Evolutionary conservation across 1,139 yeast genomes (phyloP).

Genomic region (Blastobotrys apis): DNA sequence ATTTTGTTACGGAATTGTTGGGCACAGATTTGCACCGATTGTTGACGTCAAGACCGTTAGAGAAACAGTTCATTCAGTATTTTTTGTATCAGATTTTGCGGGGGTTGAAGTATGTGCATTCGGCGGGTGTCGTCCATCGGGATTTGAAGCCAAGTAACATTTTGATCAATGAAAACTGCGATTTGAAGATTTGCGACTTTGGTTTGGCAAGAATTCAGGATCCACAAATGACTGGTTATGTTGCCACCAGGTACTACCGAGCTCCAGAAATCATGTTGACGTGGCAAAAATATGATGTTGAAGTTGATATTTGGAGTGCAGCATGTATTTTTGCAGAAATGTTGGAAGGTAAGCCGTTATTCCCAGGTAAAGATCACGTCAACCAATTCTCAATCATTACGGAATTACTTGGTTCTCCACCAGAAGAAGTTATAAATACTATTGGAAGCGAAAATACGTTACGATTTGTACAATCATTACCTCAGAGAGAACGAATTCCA

Average conservation of each 20-base stretch:
- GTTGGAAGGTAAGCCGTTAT: conserved; percentile 97
- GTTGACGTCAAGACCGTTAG: conserved; percentile 87
- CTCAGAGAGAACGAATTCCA: conserved; percentile 88
- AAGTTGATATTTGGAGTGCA: conserved; percentile 99
- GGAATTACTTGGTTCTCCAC: conserved; percentile 94
- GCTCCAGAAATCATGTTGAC: conserved; percentile 99
- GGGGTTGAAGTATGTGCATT: conserved; percentile 78
- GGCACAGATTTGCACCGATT: conserved; percentile 95
- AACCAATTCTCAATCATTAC: conserved; percentile 97
- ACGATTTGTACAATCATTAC: conserved; percentile 88
- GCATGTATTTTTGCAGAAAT: conserved; percentile 98
- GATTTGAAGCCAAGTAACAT: conserved; percentile 89
- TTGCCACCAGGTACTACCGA: conserved; percentile 90
- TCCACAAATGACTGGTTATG: conserved; percentile 99
- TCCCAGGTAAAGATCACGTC: conserved; percentile 98
- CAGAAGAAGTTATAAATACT: conserved; percentile 91
- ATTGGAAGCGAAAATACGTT: conserved; percentile 94
- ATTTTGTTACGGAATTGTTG: conserved; percentile 92
- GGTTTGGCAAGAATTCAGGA: conserved; percentile 96
- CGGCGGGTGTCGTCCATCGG: conserved; percentile 95
- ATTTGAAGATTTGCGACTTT: conserved; percentile 92
- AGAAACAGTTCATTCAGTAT: conserved; percentile 93
- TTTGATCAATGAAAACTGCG: conserved; percentile 91
- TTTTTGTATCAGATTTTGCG: conserved; percentile 84
- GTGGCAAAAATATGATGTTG: conserved; percentile 99